These are phyloP conservation scores for Candida xyloterini DNA, from an alignment of 805 yeast genomes.

Conservation along the genomic window DNA sequence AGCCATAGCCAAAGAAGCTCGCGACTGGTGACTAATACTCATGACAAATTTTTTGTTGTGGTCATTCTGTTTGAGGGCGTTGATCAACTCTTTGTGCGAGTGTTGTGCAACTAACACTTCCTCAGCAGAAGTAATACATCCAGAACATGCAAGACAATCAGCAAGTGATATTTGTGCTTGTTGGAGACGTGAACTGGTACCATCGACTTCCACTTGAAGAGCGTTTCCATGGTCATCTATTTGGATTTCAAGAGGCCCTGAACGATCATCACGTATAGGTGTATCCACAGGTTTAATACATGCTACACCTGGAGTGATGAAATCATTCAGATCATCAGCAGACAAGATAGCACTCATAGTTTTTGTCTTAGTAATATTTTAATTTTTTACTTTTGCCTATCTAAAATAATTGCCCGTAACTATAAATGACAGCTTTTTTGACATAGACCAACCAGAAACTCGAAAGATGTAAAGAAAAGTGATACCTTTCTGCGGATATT, in stretches of 20 bases:
- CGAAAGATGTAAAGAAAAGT: neutral
- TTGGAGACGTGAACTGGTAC: conserved; percentile 48
- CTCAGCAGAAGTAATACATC: conserved; percentile 97
- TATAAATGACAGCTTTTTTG: neutral
- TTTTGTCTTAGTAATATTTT: neutral
- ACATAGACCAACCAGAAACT: conserved; percentile 2
- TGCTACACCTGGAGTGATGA: conserved; percentile 90
- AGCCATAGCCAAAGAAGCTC: conserved; percentile 79
- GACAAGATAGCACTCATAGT: conserved; percentile 83
- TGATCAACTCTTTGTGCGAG: conserved; percentile 74
- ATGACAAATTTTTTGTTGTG: conserved; percentile 54
- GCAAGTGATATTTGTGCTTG: conserved; percentile 86
- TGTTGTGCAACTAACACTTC: conserved; percentile 89
- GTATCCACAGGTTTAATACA: conserved; percentile 82
- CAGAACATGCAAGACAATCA: conserved; percentile 95
- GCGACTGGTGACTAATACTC: conserved; percentile 80
- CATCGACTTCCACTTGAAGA: conserved; percentile 63
- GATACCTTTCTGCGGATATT: neutral
- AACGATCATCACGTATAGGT: conserved; percentile 30
- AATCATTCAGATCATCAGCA: conserved; percentile 90
- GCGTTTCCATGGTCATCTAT: conserved; percentile 58
- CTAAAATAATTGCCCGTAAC: conserved; percentile 1
- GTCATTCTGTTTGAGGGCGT: conserved; percentile 42
- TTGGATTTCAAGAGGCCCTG: conserved; percentile 48
- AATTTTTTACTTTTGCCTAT: conserved; percentile 9